Evolutionary conservation across 805 yeast genomes (phyloP), one percentile per base, ranked within the genome.

Genomic region (Starmerella floris): DNA sequence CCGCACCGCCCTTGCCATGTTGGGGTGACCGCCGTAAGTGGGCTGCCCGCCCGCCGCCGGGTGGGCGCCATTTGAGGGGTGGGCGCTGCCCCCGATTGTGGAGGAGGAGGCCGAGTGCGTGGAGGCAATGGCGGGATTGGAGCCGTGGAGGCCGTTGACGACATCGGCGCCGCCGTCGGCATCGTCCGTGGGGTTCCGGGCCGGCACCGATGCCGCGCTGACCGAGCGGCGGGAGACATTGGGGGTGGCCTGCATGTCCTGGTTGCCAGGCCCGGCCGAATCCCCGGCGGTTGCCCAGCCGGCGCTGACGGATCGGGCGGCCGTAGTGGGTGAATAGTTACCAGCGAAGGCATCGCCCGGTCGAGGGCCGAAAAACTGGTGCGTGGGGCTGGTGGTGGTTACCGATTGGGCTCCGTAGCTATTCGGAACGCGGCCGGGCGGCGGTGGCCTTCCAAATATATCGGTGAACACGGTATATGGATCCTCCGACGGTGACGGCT

Each of bases 401-500:
- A 9, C 13, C 11, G 11, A 9, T 8, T 9, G 28, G 28, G 28
- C 28, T 8, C 11, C 28, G 11, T 8, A 13, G 11, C 11, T 13
- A 8, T 25, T 17, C 9, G 50, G 53, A 16, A 50, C 37, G n/a
- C 58, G 55, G 5, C 59, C 60, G n/a, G 63, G 59, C 5, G 59
- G 59, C 30, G 62, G 63, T 8, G 56, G 57, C 22, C 56, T 48
- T 30, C 64, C 64, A 40, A 60, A 60, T 16, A 60, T 60, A 42
- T 60, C 57, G 25, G 56, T 53, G 39, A 60, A 60, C 19, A 60
- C 62, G 23, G 51, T 54, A 42, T 58, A 53, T 17, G 41, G 47
- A 15, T 46, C 50, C 8, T 43, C 45, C 3, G 38, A 16, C n/a
- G 36, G 19, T n/a, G 35, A 30, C n/a, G 40, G 31, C 20, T 39